These are phyloP conservation scores for Claviceps sp. DNA, from an alignment of 2,329 filamentous ascomycete genomes.

Conservation along the genomic window DNA sequence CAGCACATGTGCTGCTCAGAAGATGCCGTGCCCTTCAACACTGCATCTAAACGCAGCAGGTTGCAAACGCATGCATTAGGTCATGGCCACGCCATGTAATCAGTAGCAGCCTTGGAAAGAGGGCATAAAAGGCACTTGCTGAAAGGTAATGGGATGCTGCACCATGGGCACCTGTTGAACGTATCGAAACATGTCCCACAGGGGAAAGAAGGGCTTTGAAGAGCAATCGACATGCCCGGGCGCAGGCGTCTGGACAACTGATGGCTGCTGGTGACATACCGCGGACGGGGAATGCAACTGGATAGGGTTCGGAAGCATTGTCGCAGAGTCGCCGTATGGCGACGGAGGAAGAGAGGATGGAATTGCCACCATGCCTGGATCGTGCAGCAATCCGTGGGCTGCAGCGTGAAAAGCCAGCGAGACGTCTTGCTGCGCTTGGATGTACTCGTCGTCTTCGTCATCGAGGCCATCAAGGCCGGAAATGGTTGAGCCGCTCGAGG, in stretches of 20 bases:
- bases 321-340: constrained; percentile 29
- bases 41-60: no score
- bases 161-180: constrained; percentile 35
- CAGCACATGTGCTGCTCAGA: no score
- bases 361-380: no score
- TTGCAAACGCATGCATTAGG: no score
- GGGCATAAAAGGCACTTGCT: constrained; percentile 37
- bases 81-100: not conserved
- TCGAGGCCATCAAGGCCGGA: constrained; percentile 29
- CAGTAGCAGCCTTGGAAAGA: constrained; percentile 39
- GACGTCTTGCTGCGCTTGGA: constrained; percentile 29
- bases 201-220: constrained; percentile 34
- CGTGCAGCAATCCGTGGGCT: no score
- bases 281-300: constrained; percentile 14
- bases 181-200: constrained; percentile 41
- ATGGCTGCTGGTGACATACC: constrained; percentile 20
- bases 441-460: constrained; percentile 28
- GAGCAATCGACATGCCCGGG: constrained; percentile 24
- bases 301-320: constrained; percentile 9
- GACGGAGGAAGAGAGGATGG: constrained; percentile 14
- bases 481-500: constrained; percentile 39
- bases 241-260: constrained; percentile 9
- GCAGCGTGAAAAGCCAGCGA: constrained; percentile 7
- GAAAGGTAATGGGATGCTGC: constrained; percentile 36
- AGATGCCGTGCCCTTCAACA: no score